phyloP scores from a whole-genome alignment of 495 filamentous ascomycete genomes.

The Xeromyces bisporus region DNA sequence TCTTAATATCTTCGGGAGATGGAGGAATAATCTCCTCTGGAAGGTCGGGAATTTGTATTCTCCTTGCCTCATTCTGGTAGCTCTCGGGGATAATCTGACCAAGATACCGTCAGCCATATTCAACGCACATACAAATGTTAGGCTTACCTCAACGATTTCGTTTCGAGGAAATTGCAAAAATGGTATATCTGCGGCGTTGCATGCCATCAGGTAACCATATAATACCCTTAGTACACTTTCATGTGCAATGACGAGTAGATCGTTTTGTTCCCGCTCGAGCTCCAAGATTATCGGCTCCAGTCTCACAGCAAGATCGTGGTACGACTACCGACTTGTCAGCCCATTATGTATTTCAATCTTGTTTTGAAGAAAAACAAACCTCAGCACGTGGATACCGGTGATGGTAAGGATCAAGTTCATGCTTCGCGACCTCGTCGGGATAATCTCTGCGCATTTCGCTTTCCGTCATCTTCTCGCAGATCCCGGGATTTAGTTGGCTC shows the following conservation, averaged over 20 bases:
- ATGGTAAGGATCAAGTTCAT: slow-evolving; percentile 91
- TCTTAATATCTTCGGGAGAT: slow-evolving; percentile 69
- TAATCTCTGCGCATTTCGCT: slow-evolving; percentile 61
- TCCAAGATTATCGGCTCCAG: slow-evolving; percentile 98
- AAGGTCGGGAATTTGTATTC: slow-evolving; percentile 59
- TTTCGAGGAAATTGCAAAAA: slow-evolving; percentile 85
- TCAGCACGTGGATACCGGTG: slow-evolving; percentile 92
- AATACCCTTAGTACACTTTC: slow-evolving; percentile 91
- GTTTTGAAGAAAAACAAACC: slow-evolving; percentile 31
- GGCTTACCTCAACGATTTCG: slow-evolving; percentile 77
- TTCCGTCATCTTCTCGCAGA: slow-evolving; percentile 83
- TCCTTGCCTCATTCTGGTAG: slow-evolving; percentile 87
- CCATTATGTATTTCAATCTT: neutral
- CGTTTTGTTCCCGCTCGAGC: slow-evolving; percentile 90
- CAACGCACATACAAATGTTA: slow-evolving; percentile 2
- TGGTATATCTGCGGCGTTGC: slow-evolving; percentile 90
- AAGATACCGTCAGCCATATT: slow-evolving; percentile 6
- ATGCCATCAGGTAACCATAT: slow-evolving; percentile 97
- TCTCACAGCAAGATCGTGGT: slow-evolving; percentile 93
- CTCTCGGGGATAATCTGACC: slow-evolving; percentile 79
- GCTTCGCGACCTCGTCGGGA: slow-evolving; percentile 79
- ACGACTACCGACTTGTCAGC: slow-evolving; percentile 43
- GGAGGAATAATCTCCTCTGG: slow-evolving; percentile 46
- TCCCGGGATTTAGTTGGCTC: slow-evolving; percentile 90
- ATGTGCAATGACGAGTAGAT: slow-evolving; percentile 93